Evolutionary conservation across 2,329 filamentous ascomycete genomes (phyloP).

Genomic region (Fusarium circinatum): DNA sequence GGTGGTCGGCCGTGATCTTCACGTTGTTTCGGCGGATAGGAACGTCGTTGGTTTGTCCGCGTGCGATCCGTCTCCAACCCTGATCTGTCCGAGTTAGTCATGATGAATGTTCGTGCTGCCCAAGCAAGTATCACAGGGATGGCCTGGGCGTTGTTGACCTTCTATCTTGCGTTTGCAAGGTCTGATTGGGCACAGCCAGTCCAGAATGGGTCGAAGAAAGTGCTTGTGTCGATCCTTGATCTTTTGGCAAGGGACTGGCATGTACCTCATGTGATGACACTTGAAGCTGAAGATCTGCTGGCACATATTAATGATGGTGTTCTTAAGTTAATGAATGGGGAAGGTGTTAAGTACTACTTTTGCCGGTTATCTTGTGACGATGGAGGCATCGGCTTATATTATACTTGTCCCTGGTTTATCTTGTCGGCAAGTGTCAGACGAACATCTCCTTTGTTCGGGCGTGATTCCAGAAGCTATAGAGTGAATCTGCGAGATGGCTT

Average conservation of each 20-base stretch:
- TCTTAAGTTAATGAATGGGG: neutral
- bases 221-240: neutral
- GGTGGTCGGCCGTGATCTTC: neutral
- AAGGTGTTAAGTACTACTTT: neutral
- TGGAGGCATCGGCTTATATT: neutral
- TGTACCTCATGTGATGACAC: constrained; percentile 36
- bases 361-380: neutral
- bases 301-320: constrained; percentile 29
- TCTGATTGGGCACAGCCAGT: neutral
- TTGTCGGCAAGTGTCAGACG: neutral
- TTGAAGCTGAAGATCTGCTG: constrained; percentile 30
- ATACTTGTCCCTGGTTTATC: neutral
- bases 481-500: neutral
- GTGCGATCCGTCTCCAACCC: neutral
- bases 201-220: constrained; percentile 2
- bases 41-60: neutral
- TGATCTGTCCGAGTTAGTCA: neutral
- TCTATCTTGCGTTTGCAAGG: neutral
- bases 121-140: constrained; percentile 13
- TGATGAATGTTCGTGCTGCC: neutral
- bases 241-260: constrained; percentile 9
- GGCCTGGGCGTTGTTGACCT: neutral
- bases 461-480: neutral
- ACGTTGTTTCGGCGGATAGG: neutral
- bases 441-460: constrained; percentile 7